Conservation (phyloP, 2,329 filamentous ascomycete species). For the Tolypocladium ovalisporum region DNA sequence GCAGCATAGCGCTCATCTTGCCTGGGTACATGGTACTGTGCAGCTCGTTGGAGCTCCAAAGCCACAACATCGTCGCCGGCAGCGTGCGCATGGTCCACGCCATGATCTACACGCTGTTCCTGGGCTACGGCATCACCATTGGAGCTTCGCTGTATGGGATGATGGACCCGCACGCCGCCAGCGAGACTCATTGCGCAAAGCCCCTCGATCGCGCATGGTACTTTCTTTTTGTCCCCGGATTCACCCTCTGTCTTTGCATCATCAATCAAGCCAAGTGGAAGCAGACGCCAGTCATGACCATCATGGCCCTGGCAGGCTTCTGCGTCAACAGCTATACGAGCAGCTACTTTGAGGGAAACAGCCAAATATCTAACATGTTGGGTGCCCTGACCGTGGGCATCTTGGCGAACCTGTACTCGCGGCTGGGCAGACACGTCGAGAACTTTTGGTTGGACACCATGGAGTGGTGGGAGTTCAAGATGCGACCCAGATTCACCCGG, state of each 20-base stretch:
- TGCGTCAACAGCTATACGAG: conserved; percentile 65
- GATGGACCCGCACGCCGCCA: conserved; percentile 43
- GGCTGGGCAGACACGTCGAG: conserved; percentile 48
- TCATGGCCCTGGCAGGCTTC: conserved; percentile 65
- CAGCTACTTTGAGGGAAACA: conserved; percentile 54
- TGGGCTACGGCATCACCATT: conserved; percentile 65
- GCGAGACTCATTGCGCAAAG: conserved; percentile 27
- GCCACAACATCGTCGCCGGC: conserved; percentile 57
- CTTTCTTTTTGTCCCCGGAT: conserved; percentile 65
- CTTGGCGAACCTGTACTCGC: conserved; percentile 67
- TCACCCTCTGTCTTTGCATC: conserved; percentile 63
- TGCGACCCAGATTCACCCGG: conserved; percentile 24
- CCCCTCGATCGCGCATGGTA: conserved; percentile 36
- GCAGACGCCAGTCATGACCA: conserved; percentile 64
- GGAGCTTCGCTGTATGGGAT: conserved; percentile 56
- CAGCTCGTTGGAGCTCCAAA: conserved; percentile 55
- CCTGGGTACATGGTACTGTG: conserved; percentile 44
- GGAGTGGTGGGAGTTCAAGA: conserved; percentile 37
- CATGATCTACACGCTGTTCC: conserved; percentile 63
- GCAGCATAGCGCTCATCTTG: conserved; percentile 65
- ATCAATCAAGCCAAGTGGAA: conserved; percentile 76
- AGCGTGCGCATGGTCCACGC: conserved; percentile 68
- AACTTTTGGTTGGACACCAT: conserved; percentile 39
- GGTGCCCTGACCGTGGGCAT: conserved; percentile 68
- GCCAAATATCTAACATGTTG: conserved; percentile 67